Evolutionary conservation across 176 grass and related monocot species (phyloP).

Genomic region (Melocanna baccifera): DNA sequence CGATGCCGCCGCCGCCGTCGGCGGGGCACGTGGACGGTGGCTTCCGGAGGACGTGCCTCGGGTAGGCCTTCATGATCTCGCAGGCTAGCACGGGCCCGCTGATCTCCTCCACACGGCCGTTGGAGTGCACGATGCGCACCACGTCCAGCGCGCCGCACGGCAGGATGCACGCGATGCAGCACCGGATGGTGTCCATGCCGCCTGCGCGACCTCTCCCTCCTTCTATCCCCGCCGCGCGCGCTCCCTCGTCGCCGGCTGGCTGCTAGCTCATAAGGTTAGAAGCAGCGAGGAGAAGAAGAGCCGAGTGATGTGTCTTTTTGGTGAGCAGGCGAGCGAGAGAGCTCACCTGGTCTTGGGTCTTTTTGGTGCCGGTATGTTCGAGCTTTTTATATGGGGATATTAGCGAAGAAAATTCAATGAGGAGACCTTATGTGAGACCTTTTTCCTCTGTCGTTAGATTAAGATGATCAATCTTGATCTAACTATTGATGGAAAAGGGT

Average conservation of each 20-base stretch:
- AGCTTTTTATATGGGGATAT: slow-evolving; percentile 43
- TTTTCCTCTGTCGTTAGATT: too few species aligned
- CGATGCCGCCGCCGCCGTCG: slow-evolving; percentile 41
- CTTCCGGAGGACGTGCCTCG: slow-evolving; percentile 82
- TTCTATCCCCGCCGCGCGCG: background rate
- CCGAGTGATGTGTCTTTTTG: background rate
- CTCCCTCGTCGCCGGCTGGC: background rate
- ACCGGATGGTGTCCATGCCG: slow-evolving; percentile 80
- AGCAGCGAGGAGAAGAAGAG: background rate
- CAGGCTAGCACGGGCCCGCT: slow-evolving; percentile 66
- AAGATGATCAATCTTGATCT: too few species aligned
- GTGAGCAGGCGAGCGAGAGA: background rate
- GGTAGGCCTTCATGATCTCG: slow-evolving; percentile 88
- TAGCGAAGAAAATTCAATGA: too few species aligned
- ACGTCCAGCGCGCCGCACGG: slow-evolving; percentile 96
- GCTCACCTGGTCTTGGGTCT: slow-evolving; percentile 17
- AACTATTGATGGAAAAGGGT: too few species aligned
- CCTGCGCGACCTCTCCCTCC: background rate
- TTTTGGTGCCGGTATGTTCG: slow-evolving; percentile 43
- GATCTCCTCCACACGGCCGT: slow-evolving; percentile 92
- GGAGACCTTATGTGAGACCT: too few species aligned
- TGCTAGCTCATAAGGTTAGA: slow-evolving; percentile 40
- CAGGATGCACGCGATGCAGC: slow-evolving; percentile 98
- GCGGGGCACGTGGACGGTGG: slow-evolving; percentile 51
- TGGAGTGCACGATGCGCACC: slow-evolving; percentile 95